Percentiles rank a stretch among this genome's conserved stretches.
Evolutionary conservation across 164 flowering plant genomes (phyloP).

Genomic region (Vitis amurensis): DNA sequence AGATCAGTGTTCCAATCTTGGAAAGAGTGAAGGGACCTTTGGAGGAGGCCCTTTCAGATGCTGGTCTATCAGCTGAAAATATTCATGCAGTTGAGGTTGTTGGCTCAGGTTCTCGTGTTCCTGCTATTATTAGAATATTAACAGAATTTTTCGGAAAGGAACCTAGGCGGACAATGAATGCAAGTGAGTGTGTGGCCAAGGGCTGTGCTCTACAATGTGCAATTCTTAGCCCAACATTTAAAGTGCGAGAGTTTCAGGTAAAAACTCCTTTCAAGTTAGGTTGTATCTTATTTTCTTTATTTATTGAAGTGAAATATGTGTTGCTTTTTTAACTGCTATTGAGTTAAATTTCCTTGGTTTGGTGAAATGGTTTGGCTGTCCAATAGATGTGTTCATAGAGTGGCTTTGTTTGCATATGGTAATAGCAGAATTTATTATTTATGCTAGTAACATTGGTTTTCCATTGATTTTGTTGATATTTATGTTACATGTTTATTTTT

Average conservation of each 20-base stretch:
- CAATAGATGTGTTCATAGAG: no score
- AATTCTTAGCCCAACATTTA: constrained; percentile 86
- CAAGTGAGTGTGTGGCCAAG: constrained; percentile 90
- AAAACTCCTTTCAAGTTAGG: not conserved
- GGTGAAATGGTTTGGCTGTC: no score
- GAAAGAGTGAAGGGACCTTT: constrained; percentile 81
- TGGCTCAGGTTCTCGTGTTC: constrained; percentile 89
- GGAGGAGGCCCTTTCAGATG: constrained; percentile 77
- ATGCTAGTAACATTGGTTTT: no score
- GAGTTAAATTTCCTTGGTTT: no score
- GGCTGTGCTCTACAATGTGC: constrained; percentile 90
- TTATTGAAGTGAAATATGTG: not conserved
- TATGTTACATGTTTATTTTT: no score
- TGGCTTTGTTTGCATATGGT: no score
- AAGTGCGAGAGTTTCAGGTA: constrained; percentile 93
- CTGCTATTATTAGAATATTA: constrained; percentile 78
- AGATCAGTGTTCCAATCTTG: constrained; percentile 70
- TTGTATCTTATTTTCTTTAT: not conserved
- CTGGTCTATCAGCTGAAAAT: constrained; percentile 64
- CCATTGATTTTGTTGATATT: no score
- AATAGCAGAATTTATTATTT: no score
- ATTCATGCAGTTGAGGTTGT: constrained; percentile 84
- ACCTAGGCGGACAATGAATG: constrained; percentile 94
- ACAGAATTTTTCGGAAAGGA: constrained; percentile 87
- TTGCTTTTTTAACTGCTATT: no score